phyloP scores from a whole-genome alignment of 305 asterid genomes.

The Solanum aculeatissimum region DNA sequence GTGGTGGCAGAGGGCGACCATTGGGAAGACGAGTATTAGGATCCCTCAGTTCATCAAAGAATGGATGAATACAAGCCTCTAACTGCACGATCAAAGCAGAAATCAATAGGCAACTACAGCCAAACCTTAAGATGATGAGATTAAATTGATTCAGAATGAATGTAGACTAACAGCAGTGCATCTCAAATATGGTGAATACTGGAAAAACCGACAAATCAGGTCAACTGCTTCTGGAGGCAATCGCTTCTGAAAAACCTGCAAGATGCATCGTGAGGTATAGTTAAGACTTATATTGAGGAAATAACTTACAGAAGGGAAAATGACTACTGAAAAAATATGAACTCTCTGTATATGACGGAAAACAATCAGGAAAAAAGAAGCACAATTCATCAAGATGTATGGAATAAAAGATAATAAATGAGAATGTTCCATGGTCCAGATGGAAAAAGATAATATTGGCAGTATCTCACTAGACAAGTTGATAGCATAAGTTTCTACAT shows the following conservation, averaged over 20 bases:
- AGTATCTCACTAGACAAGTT: not conserved
- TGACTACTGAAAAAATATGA: not conserved
- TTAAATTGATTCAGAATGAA: conserved; percentile 11
- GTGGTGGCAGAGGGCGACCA: conserved; percentile 99
- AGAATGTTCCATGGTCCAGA: not conserved
- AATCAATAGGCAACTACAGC: not conserved
- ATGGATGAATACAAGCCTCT: conserved; percentile 97
- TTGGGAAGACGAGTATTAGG: conserved; percentile 80
- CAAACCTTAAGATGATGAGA: not conserved
- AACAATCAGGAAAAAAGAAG: not conserved
- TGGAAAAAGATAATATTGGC: not conserved
- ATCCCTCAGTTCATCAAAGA: conserved; percentile 89
- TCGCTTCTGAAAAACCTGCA: conserved; percentile 94
- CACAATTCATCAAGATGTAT: not conserved
- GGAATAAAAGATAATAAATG: not conserved
- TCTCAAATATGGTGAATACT: conserved; percentile 91
- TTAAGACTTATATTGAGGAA: not conserved
- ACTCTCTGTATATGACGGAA: not conserved
- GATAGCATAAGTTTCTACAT: not conserved
- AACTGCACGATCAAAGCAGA: conserved; percentile 38
- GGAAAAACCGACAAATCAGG: conserved; percentile 85
- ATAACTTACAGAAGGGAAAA: not conserved
- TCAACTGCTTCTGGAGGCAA: conserved; percentile 98
- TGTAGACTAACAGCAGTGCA: conserved; percentile 86
- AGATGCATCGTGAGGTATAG: not conserved